Percentiles rank a stretch among this genome's conserved stretches.
These are phyloP conservation scores for Populus davidiana DNA, from an alignment of 345 rosid genomes.

Conservation along the genomic window DNA sequence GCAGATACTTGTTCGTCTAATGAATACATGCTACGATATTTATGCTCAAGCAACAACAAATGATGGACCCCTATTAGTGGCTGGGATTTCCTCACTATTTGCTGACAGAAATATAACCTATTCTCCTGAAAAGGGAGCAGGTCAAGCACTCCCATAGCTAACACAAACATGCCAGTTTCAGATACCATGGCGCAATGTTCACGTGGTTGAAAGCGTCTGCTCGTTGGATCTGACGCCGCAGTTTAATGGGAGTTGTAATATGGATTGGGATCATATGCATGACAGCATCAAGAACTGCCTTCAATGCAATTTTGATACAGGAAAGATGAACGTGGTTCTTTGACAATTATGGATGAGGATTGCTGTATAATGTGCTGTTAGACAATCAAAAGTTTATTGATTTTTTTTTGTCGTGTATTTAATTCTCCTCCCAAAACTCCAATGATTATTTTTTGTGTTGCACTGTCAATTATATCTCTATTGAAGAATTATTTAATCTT, in stretches of 20 bases:
- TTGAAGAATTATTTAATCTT: background rate
- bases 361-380: background rate
- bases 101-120: background rate
- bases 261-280: background rate
- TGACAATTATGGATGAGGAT: background rate
- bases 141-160: background rate
- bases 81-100: background rate
- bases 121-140: background rate
- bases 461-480: background rate
- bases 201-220: background rate
- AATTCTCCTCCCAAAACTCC: too few relatives aligned
- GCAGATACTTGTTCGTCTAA: constrained; percentile 90
- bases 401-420: too few relatives aligned
- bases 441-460: background rate
- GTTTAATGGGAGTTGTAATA: background rate
- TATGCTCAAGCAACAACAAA: constrained; percentile 51
- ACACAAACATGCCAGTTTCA: background rate
- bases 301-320: background rate
- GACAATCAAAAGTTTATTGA: background rate
- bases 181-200: background rate
- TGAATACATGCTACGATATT: constrained; percentile 75
- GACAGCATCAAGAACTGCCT: background rate
- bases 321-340: background rate
- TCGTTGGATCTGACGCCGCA: background rate
- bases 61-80: constrained; percentile 9